Evolutionary conservation across 805 yeast species (phyloP), one percentile per base, ranked within the genome.

Genomic region (Candida lessepsii): DNA sequence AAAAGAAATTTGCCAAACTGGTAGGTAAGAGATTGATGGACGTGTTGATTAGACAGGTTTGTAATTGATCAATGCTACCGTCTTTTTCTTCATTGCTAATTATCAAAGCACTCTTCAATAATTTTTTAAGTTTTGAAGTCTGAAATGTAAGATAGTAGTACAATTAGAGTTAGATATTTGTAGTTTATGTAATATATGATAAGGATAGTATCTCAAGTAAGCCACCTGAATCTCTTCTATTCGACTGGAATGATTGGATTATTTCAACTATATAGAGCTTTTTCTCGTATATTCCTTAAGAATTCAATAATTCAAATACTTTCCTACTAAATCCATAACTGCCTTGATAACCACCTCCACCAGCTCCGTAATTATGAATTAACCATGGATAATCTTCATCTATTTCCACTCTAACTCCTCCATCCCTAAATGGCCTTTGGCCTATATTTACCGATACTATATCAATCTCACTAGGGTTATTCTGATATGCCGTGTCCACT

Each of bases 261-360:
- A n/a, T n/a, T n/a, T n/a, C n/a, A n/a, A n/a, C n/a, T n/a, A n/a
- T n/a, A n/a, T n/a, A n/a, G n/a, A n/a, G n/a, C n/a, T n/a, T n/a
- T n/a, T n/a, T n/a, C n/a, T n/a, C n/a, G n/a, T 20, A 20, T 20
- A 20, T 20, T 20, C 23, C 23, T n/a, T 8, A 10, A 24, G 27
- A 10, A 24, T 24, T 24, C 27, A 24, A 24, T 3, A 29, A 15
- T 15, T 29, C 33, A 11, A 10, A 18, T 18, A 29, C 33, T 18
- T 18, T 29, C 10, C 15, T 49, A 23, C 85, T 78, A 56, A 79
- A 70, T 1, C 88, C 90, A 44, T 73, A 76, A 2, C 86, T 81
- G 3, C 83, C 72, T 63, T 86, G 95, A 58, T 77, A 84, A 0
- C 93, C 93, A 17, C 86, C 78, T 21, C 88, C 88, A 7, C 79